phyloP scores from a whole-genome alignment of 768 basidiomycete genomes.

The Tubosaeta brunneosetosa region DNA sequence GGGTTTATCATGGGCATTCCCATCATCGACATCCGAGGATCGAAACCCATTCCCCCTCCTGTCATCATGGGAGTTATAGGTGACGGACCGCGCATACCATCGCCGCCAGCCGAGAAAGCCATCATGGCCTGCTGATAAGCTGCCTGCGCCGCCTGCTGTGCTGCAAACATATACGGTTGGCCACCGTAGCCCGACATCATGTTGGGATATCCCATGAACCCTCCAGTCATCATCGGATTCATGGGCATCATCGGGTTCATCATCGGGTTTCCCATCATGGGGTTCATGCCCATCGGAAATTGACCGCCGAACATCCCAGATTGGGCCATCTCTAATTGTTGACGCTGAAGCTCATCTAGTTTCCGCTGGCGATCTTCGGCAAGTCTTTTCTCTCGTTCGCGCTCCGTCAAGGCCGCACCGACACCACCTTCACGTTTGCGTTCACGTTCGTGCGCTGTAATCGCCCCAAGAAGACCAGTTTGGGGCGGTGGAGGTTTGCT shows the following conservation, averaged over 20 bases:
- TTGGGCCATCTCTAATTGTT: constrained; percentile 89
- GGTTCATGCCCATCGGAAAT: constrained; percentile 47
- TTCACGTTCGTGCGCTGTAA: constrained; percentile 92
- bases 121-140: constrained; percentile 91
- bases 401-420: constrained; percentile 90
- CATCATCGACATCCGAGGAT: constrained; percentile 83
- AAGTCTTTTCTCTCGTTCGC: constrained; percentile 86
- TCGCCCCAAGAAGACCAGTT: constrained; percentile 91
- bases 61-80: constrained; percentile 56
- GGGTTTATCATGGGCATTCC: constrained; percentile 65
- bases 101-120: constrained; percentile 73
- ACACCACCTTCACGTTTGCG: constrained; percentile 93
- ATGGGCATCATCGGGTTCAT: constrained; percentile 44
- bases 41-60: constrained; percentile 51
- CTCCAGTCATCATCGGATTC: constrained; percentile 57
- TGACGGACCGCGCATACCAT: constrained; percentile 35
- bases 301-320: constrained; percentile 65
- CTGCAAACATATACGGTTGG: constrained; percentile 82
- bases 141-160: constrained; percentile 74
- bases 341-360: constrained; percentile 84
- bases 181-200: constrained; percentile 43
- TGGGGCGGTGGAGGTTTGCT: constrained; percentile 93
- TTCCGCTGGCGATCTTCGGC: constrained; percentile 93
- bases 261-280: constrained; percentile 73
- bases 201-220: constrained; percentile 39